A percentile compares a stretch with the other conserved stretches of the same genome.
phyloP scores from a whole-genome alignment of 768 basidiomycete species.

The Mycena amicta region DNA sequence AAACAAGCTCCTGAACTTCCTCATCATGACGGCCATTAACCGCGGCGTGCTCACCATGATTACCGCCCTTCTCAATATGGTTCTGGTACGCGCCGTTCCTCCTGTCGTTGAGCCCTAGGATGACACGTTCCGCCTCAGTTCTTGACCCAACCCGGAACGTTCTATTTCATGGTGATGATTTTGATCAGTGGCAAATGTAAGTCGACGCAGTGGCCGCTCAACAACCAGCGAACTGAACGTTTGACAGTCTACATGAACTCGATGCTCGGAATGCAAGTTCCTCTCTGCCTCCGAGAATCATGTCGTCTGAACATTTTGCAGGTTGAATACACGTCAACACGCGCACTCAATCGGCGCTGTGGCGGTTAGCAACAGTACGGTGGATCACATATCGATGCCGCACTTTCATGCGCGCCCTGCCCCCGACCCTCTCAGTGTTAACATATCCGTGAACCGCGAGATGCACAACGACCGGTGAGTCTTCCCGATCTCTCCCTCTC shows the following conservation, averaged over 20 bases:
- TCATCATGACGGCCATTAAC: conserved; percentile 12
- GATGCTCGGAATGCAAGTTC: conserved; percentile 8
- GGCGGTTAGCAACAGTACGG: background rate
- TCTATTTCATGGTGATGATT: conserved; percentile 10
- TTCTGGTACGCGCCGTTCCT: background rate
- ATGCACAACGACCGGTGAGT: background rate
- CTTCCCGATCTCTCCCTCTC: background rate
- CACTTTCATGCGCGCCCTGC: background rate
- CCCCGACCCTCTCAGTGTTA: background rate
- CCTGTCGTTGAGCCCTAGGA: background rate
- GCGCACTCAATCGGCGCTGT: background rate
- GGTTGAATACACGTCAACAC: conserved; percentile 4
- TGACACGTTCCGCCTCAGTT: background rate
- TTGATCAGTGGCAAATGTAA: conserved; percentile 10
- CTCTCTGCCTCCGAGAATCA: background rate
- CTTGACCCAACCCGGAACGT: conserved; percentile 9
- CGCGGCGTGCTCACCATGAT: conserved; percentile 10
- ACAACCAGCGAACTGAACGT: background rate
- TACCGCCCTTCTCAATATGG: conserved; percentile 8
- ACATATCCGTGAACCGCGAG: background rate
- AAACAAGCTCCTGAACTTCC: conserved; percentile 6
- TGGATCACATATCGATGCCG: background rate
- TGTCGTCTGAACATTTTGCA: background rate
- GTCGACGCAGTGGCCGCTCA: background rate
- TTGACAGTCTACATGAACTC: conserved; percentile 15